Conservation (phyloP, 1,284 basidiomycete genomes). For the Rhodotorula sp. region DNA sequence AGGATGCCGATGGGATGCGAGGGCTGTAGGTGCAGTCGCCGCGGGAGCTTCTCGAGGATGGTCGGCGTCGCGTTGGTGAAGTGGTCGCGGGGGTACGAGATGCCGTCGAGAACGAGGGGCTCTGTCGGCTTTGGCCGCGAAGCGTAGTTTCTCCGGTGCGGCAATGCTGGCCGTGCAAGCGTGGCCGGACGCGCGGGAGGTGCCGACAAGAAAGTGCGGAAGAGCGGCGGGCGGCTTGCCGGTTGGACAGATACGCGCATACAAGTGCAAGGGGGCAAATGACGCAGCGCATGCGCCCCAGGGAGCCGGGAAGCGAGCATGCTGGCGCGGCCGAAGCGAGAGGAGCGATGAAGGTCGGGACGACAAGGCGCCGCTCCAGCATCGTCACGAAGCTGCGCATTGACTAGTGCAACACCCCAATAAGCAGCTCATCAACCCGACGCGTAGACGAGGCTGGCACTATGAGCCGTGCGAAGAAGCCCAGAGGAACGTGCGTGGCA, state of each 20-base stretch:
- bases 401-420: no score
- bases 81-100: conserved; percentile 66
- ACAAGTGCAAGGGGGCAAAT: background rate
- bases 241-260: background rate
- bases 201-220: background rate
- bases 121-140: background rate
- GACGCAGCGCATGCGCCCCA: background rate
- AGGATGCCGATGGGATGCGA: conserved; percentile 86
- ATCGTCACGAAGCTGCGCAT: no score
- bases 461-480: no score
- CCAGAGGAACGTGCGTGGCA: no score
- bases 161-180: background rate
- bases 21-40: conserved; percentile 71
- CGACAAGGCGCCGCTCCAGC: background rate
- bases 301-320: background rate
- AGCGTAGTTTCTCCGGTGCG: background rate
- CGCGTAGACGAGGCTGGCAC: no score
- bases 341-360: background rate
- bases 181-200: background rate
- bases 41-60: conserved; percentile 73
- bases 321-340: background rate
- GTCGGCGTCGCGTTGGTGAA: conserved; percentile 83
- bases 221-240: background rate
- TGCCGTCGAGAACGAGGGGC: conserved; percentile 19
- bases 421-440: no score